Conservation (phyloP, 495 filamentous ascomycete genomes). For the Penicillium fimorum region DNA sequence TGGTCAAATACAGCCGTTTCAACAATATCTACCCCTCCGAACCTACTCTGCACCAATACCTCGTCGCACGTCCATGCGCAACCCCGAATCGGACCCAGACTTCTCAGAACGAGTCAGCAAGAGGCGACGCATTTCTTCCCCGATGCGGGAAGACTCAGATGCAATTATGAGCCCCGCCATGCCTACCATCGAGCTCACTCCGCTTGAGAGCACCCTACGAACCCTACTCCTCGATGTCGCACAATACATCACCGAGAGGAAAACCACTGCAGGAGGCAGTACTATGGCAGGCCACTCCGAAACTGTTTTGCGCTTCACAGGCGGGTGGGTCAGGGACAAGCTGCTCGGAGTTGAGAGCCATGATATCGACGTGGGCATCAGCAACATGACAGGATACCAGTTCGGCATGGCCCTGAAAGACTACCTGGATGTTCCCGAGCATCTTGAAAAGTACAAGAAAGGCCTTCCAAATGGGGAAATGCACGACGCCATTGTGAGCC, state of each 20-base stretch:
- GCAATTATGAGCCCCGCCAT: constrained; percentile 27
- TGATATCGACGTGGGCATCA: constrained; percentile 95
- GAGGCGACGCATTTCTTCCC: constrained; percentile 35
- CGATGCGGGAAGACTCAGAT: constrained; percentile 11
- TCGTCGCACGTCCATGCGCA: constrained; percentile 32
- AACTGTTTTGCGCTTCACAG: constrained; percentile 76
- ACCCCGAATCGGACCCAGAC: constrained; percentile 19
- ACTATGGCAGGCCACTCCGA: constrained; percentile 19
- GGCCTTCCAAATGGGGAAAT: constrained; percentile 26
- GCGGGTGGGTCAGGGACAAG: constrained; percentile 99
- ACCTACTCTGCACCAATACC: constrained; percentile 10
- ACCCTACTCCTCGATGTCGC: constrained; percentile 73
- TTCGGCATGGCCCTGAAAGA: constrained; percentile 68
- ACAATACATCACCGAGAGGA: constrained; percentile 59
- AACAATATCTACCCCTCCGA: constrained; percentile 12
- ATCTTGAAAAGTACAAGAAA: constrained; percentile 54
- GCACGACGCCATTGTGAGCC: constrained; percentile 44
- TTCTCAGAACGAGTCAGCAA: constrained; percentile 32
- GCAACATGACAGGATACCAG: constrained; percentile 85
- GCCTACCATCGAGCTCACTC: constrained; percentile 57
- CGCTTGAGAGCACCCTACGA: constrained; percentile 65
- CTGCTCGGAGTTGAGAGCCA: constrained; percentile 75
- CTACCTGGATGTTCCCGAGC: constrained; percentile 53
- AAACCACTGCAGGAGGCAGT: constrained; percentile 37
- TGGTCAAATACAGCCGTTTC: constrained; percentile 12